Evolutionary conservation across 805 yeast genomes (phyloP).

Genomic region (Grigorovia jiainica): DNA sequence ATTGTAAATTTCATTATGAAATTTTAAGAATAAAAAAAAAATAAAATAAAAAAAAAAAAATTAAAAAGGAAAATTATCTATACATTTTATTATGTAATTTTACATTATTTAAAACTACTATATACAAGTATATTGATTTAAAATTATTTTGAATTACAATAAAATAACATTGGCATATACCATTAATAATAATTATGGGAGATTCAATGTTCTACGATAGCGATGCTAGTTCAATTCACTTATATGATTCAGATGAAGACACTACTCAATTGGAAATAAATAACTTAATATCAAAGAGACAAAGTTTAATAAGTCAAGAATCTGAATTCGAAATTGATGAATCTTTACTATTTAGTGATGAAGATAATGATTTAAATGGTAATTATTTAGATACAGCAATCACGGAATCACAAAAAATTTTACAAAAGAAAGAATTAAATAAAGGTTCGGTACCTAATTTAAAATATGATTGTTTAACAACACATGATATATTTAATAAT

Average conservation of each 20-base stretch:
- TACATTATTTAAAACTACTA: too few relatives aligned
- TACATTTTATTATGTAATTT: too few relatives aligned
- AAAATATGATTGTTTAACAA: slow-evolving; percentile 26
- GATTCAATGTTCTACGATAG: background rate
- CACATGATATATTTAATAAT: slow-evolving; percentile 25
- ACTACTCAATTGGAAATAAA: background rate
- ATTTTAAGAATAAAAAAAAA: too few relatives aligned
- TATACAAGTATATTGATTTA: too few relatives aligned
- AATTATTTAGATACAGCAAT: slow-evolving; percentile 17
- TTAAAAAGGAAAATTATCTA: too few relatives aligned
- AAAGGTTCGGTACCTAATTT: slow-evolving; percentile 19
- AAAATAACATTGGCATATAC: too few relatives aligned
- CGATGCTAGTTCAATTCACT: slow-evolving; percentile 1
- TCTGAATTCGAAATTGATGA: slow-evolving; percentile 21
- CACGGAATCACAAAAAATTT: slow-evolving; percentile 8
- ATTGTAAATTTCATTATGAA: too few relatives aligned
- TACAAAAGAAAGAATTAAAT: slow-evolving; percentile 7
- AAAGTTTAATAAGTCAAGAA: slow-evolving; percentile 5
- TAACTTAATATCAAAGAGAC: background rate
- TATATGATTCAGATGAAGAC: background rate
- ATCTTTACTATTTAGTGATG: slow-evolving; percentile 14
- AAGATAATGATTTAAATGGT: slow-evolving; percentile 14
- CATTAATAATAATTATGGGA: too few relatives aligned
- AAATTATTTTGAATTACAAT: too few relatives aligned
- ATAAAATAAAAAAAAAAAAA: too few relatives aligned